A percentile compares a stretch with the other conserved stretches of the same genome.
phyloP scores from a whole-genome alignment of 2,329 filamentous ascomycete species.

The Pestalotiopsis sp. region DNA sequence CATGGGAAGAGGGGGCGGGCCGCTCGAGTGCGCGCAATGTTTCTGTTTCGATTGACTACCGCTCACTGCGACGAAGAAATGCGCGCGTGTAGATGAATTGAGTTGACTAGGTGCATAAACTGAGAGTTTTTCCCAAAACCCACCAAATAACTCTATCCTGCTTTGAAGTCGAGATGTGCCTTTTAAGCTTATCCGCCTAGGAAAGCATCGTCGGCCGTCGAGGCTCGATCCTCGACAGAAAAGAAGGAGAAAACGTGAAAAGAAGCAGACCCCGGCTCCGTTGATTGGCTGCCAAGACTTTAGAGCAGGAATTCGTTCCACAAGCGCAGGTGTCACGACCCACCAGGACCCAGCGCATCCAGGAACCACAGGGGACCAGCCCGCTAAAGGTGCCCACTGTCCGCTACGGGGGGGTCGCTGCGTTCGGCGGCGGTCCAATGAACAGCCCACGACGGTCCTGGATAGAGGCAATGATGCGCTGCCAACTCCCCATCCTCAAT shows the following conservation, averaged over 20 bases:
- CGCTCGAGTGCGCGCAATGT: neutral
- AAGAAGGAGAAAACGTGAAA: slow-evolving; percentile 6
- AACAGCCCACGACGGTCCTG: neutral
- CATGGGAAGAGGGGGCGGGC: neutral
- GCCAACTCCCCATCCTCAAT: slow-evolving; percentile 2
- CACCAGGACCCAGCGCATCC: neutral
- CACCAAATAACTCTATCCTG: slow-evolving; percentile 8
- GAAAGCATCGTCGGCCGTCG: neutral
- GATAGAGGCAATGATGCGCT: slow-evolving; percentile 5
- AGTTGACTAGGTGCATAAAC: neutral
- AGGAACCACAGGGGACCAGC: neutral
- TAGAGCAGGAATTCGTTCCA: slow-evolving; percentile 5
- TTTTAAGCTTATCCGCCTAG: slow-evolving; percentile 6
- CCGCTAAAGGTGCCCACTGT: neutral
- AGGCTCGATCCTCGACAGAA: neutral
- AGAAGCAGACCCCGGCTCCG: neutral
- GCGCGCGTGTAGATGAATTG: too few species aligned
- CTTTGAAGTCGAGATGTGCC: slow-evolving; percentile 1
- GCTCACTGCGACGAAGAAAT: too few species aligned
- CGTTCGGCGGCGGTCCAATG: neutral
- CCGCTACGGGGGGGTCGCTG: neutral
- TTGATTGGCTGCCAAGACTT: slow-evolving; percentile 8
- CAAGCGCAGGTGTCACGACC: slow-evolving; percentile 7
- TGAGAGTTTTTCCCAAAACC: neutral
- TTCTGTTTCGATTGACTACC: neutral